These are phyloP conservation scores for Podospora pseudocomata DNA, from an alignment of 495 filamentous ascomycete genomes.

Conservation along the genomic window DNA sequence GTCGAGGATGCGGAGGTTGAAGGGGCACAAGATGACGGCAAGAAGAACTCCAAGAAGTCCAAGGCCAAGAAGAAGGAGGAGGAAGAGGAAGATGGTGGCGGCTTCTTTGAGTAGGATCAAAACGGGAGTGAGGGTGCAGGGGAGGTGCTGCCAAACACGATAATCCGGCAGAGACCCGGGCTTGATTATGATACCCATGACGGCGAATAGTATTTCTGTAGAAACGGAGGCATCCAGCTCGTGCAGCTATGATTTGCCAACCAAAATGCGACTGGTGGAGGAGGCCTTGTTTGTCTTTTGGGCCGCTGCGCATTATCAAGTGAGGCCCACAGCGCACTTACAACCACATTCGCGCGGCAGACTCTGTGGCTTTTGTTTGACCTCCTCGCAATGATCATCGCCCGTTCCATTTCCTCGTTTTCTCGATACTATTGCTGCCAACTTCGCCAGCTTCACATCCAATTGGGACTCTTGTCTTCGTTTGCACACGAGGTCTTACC, in stretches of 20 bases:
- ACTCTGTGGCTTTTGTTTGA: neutral
- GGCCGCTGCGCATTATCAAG: neutral
- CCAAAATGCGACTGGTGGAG: neutral
- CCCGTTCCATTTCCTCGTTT: neutral
- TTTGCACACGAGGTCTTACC: neutral
- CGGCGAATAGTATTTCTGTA: neutral
- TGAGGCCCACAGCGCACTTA: neutral
- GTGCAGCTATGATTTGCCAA: neutral
- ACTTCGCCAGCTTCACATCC: neutral
- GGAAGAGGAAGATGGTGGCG: conserved; percentile 25
- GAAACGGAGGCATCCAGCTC: neutral
- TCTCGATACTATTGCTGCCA: neutral
- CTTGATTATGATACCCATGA: conserved; percentile 22
- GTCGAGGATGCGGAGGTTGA: conserved; percentile 3
- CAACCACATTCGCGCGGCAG: neutral
- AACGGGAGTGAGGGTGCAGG: neutral
- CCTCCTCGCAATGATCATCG: neutral
- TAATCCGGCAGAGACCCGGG: neutral
- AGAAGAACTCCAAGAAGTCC: conserved; percentile 2
- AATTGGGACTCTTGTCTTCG: neutral
- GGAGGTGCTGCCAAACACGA: neutral
- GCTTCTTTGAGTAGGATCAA: conserved; percentile 34
- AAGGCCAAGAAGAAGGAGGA: conserved; percentile 9
- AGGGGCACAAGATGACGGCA: conserved; percentile 1
- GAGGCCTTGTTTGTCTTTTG: neutral